Percentiles rank a stretch among this genome's conserved stretches.
These are phyloP conservation scores for Zymoseptoria ardabiliae DNA, from an alignment of 2,329 filamentous ascomycete genomes.

Conservation along the genomic window DNA sequence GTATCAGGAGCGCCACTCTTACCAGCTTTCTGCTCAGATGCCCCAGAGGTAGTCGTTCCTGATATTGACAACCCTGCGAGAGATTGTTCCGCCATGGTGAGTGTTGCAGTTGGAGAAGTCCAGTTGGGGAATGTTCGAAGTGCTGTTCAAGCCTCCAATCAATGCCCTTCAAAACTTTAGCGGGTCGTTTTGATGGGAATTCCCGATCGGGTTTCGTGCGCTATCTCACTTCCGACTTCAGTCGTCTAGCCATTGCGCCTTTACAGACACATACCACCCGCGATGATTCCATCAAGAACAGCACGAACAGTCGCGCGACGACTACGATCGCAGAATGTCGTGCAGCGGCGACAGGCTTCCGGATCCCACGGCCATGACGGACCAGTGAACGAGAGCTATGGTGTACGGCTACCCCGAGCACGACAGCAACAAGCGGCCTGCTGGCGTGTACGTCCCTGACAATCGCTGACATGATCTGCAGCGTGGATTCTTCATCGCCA, in stretches of 20 bases:
- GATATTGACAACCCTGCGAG: neutral
- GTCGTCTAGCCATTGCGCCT: neutral
- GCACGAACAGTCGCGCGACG: constrained; percentile 24
- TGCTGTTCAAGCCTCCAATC: neutral
- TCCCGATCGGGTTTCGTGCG: neutral
- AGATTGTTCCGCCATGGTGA: neutral
- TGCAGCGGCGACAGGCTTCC: constrained; percentile 35
- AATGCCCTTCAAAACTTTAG: neutral
- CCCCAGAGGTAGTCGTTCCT: neutral
- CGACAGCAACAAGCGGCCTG: constrained; percentile 10
- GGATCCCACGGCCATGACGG: constrained; percentile 31
- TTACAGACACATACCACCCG: neutral
- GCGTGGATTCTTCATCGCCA: constrained; percentile 42
- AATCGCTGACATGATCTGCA: constrained; percentile 13
- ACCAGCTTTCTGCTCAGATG: neutral
- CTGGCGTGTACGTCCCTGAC: neutral
- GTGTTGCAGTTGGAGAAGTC: too few species aligned
- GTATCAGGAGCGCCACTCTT: neutral
- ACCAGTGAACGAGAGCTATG: constrained; percentile 43
- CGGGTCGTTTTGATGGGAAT: neutral
- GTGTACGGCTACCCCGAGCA: constrained; percentile 34
- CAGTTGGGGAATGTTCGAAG: neutral
- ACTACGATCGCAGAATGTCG: constrained; percentile 27
- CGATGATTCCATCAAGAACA: neutral
- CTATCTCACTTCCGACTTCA: neutral